Conservation (phyloP, 2,329 filamentous ascomycete species). For the Botrytis squamosa region DNA sequence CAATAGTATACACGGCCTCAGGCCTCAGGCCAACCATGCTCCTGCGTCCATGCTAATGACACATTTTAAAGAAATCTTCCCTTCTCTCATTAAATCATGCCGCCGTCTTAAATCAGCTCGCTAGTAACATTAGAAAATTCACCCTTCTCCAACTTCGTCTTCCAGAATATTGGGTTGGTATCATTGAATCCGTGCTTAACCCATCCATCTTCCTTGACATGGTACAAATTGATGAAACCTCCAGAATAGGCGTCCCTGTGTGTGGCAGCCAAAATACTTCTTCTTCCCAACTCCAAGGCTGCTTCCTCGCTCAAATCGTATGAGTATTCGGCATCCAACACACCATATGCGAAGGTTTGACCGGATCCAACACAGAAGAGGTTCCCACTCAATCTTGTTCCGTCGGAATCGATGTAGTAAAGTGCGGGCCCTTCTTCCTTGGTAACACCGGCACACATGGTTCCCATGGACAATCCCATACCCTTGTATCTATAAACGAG, state of each 20-base stretch:
- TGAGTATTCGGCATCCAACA: conserved; percentile 90
- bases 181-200: conserved; percentile 98
- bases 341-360: conserved; percentile 98
- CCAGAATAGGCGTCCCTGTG: conserved; percentile 98
- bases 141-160: conserved; percentile 97
- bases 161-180: conserved; percentile 99
- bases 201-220: conserved; percentile 98
- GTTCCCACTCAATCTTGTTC: conserved; percentile 88
- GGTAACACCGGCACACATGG: conserved; percentile 97
- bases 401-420: conserved; percentile 98
- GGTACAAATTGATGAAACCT: conserved; percentile 97
- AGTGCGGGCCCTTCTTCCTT: conserved; percentile 93
- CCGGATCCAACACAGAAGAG: conserved; percentile 97
- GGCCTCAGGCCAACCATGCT: conserved; percentile 26
- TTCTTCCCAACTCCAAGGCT: conserved; percentile 83
- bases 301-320: conserved; percentile 87
- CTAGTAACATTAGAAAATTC: conserved; percentile 67
- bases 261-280: conserved; percentile 93
- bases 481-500: conserved; percentile 98
- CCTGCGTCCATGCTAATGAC: conserved; percentile 37
- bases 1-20: conserved; percentile 36
- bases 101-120: conserved; percentile 36
- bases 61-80: conserved; percentile 34
- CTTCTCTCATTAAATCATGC: conserved; percentile 18
- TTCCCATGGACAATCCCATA: conserved; percentile 98